A percentile compares a stretch with the other conserved stretches of the same genome.
phyloP scores from a whole-genome alignment of 768 basidiomycete genomes.

The Xanthoconium stramineum region DNA sequence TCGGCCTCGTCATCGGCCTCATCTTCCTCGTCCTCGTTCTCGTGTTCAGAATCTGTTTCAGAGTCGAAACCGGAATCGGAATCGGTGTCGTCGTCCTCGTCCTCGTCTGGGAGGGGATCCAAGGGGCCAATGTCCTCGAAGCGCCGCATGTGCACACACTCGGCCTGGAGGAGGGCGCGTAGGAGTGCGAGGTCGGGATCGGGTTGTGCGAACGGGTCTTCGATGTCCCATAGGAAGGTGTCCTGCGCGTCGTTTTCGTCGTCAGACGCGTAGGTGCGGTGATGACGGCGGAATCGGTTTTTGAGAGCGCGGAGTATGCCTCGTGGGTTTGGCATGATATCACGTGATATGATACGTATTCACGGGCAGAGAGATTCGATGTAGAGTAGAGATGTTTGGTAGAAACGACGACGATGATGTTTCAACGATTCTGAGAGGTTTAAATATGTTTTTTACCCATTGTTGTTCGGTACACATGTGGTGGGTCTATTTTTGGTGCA shows the following conservation, averaged over 20 bases:
- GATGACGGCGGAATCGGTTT: background rate
- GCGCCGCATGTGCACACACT: background rate
- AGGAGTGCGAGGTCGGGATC: background rate
- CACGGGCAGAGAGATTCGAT: too few species aligned
- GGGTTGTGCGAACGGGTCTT: conserved; percentile 8
- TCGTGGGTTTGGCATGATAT: too few species aligned
- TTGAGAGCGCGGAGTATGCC: background rate
- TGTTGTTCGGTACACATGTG: too few species aligned
- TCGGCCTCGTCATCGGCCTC: background rate
- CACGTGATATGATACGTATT: too few species aligned
- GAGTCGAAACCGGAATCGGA: background rate
- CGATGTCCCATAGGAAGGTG: conserved; percentile 11
- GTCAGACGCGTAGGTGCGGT: background rate
- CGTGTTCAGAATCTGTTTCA: background rate
- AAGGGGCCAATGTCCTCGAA: background rate
- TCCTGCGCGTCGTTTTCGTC: background rate
- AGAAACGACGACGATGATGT: too few species aligned
- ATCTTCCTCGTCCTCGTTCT: background rate
- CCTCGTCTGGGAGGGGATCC: background rate
- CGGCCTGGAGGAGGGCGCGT: background rate
- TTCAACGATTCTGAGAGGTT: too few species aligned
- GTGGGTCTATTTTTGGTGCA: too few species aligned
- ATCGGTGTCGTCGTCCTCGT: background rate
- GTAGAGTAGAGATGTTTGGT: too few species aligned
- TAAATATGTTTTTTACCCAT: too few species aligned